Evolutionary conservation across 202 grass and related monocot genomes (phyloP), one percentile per base, ranked within the genome.

Genomic region (Tripidium arundinaceum): DNA sequence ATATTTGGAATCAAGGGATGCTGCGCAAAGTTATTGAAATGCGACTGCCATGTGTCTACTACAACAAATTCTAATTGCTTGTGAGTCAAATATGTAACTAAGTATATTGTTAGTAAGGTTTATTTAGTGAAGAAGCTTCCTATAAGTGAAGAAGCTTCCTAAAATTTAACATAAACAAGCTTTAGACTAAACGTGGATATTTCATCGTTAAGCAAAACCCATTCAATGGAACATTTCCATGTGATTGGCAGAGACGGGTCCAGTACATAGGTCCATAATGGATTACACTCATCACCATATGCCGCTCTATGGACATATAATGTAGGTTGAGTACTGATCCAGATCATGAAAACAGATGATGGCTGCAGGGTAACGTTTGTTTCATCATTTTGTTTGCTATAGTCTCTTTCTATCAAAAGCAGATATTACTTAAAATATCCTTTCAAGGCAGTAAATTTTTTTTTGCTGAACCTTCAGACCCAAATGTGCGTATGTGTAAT

Each of bases 1-100:
- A 88, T 90, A 64, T 93, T 90, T 75, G 88, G 91, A 62, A 84
- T 93, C 78, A 85, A 79, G 42, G 68, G 45, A 55, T 79, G 80
- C 37, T 62, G 83, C 31, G 41, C 62, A 71, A 84, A 78, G 28
- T 86, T 84, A 40, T 22, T 79, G 68, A 49, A 55, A 19, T 76
- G 33, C 13, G 5, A 63, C 47, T 58, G 68, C 78, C 31, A 42
- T 78, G 68, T 38, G 58, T 78, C 25, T 62, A 68, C 61, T 78
- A 60, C 42, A 42, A 72, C 34, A 64, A 72, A 77, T 50, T 84
- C 80, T 62, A 80, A 81, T 36, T 82, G 38, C 83, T 43, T 79
- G 88, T 90, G 81, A 90, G 91, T 93, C 79, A 65, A 55, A 45
- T 6, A 79, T 72, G 36, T 26, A 29, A 59, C 59, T 39, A 27